phyloP scores from a whole-genome alignment of 2,329 filamentous ascomycete genomes.

The Diaporthe sp. region DNA sequence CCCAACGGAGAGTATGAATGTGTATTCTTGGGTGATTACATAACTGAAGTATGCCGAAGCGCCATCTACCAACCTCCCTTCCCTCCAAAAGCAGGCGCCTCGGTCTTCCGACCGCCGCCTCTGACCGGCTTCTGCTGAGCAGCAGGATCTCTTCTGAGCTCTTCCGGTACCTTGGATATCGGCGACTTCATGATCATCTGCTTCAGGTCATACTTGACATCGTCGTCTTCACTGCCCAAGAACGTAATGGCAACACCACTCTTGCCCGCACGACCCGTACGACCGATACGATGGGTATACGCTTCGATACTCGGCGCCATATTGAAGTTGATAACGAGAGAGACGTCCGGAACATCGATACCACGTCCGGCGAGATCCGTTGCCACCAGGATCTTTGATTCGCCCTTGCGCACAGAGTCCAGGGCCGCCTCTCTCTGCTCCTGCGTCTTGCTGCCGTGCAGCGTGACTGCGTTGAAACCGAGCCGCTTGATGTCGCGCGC shows the following conservation, averaged over 20 bases:
- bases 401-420: slow-evolving; percentile 82
- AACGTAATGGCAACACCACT: slow-evolving; percentile 97
- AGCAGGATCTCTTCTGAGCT: slow-evolving; percentile 88
- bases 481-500: slow-evolving; percentile 94
- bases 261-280: slow-evolving; percentile 97
- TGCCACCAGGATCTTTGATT: slow-evolving; percentile 90
- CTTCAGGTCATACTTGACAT: slow-evolving; percentile 93
- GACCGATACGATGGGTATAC: slow-evolving; percentile 96
- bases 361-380: slow-evolving; percentile 96
- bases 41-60: not conserved
- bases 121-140: slow-evolving; percentile 83
- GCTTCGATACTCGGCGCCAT: slow-evolving; percentile 94
- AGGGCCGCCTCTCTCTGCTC: slow-evolving; percentile 97
- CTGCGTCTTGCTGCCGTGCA: slow-evolving; percentile 97
- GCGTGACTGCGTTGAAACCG: slow-evolving; percentile 89
- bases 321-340: slow-evolving; percentile 97
- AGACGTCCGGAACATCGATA: slow-evolving; percentile 97
- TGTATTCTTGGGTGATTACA: not conserved
- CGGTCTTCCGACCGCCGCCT: slow-evolving; percentile 46
- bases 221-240: slow-evolving; percentile 88
- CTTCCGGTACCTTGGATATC: slow-evolving; percentile 91
- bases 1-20: not conserved
- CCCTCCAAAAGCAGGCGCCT: slow-evolving; percentile 12
- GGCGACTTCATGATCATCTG: slow-evolving; percentile 94
- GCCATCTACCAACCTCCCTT: slow-evolving; percentile 15